Base-by-base conservation (phyloP, 495 filamentous ascomycete species). In the Aspergillus sclerotioniger region DNA sequence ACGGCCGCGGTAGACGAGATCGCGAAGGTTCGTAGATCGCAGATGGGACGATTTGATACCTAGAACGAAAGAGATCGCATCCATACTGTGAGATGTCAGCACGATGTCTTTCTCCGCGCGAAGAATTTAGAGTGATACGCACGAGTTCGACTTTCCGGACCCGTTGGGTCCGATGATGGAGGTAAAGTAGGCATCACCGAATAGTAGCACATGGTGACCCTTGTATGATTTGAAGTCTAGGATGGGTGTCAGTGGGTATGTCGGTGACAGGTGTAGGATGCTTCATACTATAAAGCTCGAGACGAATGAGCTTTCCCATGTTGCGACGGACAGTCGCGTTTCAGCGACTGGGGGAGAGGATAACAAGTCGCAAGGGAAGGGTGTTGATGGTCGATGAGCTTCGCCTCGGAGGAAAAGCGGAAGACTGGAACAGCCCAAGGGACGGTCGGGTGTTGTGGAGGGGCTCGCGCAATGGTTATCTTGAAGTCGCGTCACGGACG, bases 131-230 rank as follows among this genome's bases (percentile, higher is more conserved):
- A 33, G 35, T n/a, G 20, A 54, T n/a, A 81, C 88, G 70, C 74
- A 96, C 92, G 93, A 97, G 70, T 99, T 99, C n/a, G 95, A 98
- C 75, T 99, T 99, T 31, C 94, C 94, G 48, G 95, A 98, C 75
- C 94, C 94, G 90, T 99, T 99, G 64, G 94, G 94, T 16, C 94
- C 94, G 67, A 99, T 96, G 67, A 99, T 96, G 28, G 94, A 99
- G 44, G 94, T 99, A 71, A 99, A 99, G 69, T 97, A 98, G 5
- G 91, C 92, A 78, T 99, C 92, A 68, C 94, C 95, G 62, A 99
- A 92, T n/a, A 95, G 81, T 21, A 99, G 84, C 37, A 81, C 83
- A 73, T 99, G 94, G 62, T 96, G 95, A 31, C 88, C 93, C 73
- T 96, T 96, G 81, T 99, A 99, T 68, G 93, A 97, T 77, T 98